Percentiles rank a stretch among this genome's conserved stretches.
These are phyloP conservation scores for Kluyveromyces dobzhanskii DNA, from an alignment of 805 yeast genomes.

Conservation along the genomic window DNA sequence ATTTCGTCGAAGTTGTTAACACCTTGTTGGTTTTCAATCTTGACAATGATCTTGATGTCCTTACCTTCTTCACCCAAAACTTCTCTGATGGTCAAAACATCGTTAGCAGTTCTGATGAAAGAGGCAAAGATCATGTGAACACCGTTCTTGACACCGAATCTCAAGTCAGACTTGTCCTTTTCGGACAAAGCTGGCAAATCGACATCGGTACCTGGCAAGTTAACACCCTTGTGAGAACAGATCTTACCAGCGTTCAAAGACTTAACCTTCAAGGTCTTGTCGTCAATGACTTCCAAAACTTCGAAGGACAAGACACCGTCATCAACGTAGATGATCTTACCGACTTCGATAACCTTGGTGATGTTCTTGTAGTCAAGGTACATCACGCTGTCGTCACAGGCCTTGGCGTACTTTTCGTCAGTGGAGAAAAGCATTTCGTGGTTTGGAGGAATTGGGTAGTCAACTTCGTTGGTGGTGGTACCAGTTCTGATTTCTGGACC, in stretches of 20 bases:
- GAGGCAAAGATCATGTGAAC: slow-evolving; percentile 99
- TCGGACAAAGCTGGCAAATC: slow-evolving; percentile 97
- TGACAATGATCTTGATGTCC: slow-evolving; percentile 91
- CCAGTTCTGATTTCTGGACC: slow-evolving; percentile 99
- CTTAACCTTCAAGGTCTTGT: slow-evolving; percentile 71
- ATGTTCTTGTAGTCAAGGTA: slow-evolving; percentile 92
- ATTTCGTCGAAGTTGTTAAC: slow-evolving; percentile 98
- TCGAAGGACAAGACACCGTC: slow-evolving; percentile 97
- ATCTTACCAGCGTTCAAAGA: slow-evolving; percentile 93
- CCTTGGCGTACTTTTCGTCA: slow-evolving; percentile 65
- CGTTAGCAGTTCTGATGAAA: slow-evolving; percentile 91
- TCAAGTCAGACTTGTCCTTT: slow-evolving; percentile 88
- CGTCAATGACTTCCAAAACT: slow-evolving; percentile 78
- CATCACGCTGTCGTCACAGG: slow-evolving; percentile 75
- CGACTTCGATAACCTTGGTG: slow-evolving; percentile 82
- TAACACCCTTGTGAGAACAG: slow-evolving; percentile 97
- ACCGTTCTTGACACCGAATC: slow-evolving; percentile 93
- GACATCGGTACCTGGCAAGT: slow-evolving; percentile 97
- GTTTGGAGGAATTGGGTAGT: slow-evolving; percentile 73
- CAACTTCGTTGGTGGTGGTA: slow-evolving; percentile 71
- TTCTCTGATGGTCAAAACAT: slow-evolving; percentile 81
- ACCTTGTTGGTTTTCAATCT: slow-evolving; percentile 99
- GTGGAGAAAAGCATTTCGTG: slow-evolving; percentile 94
- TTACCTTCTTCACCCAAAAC: slow-evolving; percentile 96
- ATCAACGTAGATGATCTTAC: slow-evolving; percentile 89